Base-by-base conservation (phyloP, 2,329 filamentous ascomycete species). In the Thermochaetoides dissita region DNA sequence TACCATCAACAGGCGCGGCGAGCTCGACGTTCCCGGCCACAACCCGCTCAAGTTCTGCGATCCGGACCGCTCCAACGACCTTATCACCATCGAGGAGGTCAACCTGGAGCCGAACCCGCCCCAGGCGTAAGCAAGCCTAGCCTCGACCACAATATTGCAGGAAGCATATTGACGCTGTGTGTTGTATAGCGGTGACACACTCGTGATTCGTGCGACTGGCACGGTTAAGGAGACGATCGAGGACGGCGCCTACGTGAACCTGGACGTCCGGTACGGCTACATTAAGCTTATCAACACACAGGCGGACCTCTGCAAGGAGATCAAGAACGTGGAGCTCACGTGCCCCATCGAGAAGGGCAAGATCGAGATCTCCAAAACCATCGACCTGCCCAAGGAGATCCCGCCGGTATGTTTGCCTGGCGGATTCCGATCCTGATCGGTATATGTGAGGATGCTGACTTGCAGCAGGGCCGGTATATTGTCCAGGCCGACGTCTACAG, bases 261-360 rank as follows among this genome's bases (percentile, higher is more conserved):
- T 98, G 34, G 74, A 79, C 51, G 89, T 98, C 65, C 95, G 94
- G 67, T 95, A 94, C 62, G 89, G 89, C 46, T 71, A 94, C 51
- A 95, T 98, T 62, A 84, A 79, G 42, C 74, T 98, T 50, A 77
- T 98, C 62, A 84, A 75, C 61, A 83, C 83, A 51, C 74, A 72
- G 51, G 79, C 81, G 55, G 82, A 94, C 58, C 74, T 96, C 33
- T 98, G 91, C 68, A 84, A 95, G 46, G 81, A 94, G 60, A 76
- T 94, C 51, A 69, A 74, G 59, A 87, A 95, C 52, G 85, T 95
- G 36, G 86, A 95, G 54, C 68, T 96, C 44, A 66, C 84, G 54
- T 98, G 91, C 63, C 91, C 91, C 38, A 72, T 98, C 45, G 69
- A 94, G 64, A 76, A 84, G 64, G 89, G 88, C 46, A 65, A 77